Percentiles rank a stretch among this genome's conserved stretches.
Conservation (phyloP, 805 yeast genomes). For the Cyberlindnera petersonii region DNA sequence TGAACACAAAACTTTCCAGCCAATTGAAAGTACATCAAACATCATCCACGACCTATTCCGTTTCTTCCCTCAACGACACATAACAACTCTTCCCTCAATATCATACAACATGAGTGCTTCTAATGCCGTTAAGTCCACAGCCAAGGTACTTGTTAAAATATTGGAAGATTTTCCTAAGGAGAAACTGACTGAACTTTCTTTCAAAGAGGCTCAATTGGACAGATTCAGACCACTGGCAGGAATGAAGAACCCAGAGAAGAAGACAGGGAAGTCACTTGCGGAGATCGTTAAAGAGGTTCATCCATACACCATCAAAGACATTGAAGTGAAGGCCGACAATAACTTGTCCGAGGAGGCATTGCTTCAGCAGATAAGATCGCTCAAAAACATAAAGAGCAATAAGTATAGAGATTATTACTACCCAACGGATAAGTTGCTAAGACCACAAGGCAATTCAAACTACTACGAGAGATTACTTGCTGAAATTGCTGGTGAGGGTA, state of each 20-base stretch:
- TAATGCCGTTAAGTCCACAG: slow-evolving; percentile 39
- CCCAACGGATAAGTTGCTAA: slow-evolving; percentile 59
- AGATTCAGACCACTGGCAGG: slow-evolving; percentile 52
- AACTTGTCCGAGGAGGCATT: slow-evolving; percentile 43
- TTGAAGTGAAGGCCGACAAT: slow-evolving; percentile 43
- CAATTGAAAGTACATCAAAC: slow-evolving; percentile 1
- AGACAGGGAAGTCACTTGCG: slow-evolving; percentile 34
- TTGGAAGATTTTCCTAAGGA: slow-evolving; percentile 67
- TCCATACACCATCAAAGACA: slow-evolving; percentile 40
- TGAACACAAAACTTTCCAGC: slow-evolving; percentile 8
- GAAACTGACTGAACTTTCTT: slow-evolving; percentile 62
- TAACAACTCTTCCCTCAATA: neutral
- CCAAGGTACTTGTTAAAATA: slow-evolving; percentile 52
- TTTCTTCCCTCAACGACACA: neutral
- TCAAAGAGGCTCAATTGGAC: slow-evolving; percentile 62
- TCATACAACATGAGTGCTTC: slow-evolving; percentile 4
- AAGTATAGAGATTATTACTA: slow-evolving; percentile 61
- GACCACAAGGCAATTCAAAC: slow-evolving; percentile 81
- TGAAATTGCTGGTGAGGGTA: slow-evolving; percentile 68
- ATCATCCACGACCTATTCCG: too few species aligned
- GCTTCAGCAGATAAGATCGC: slow-evolving; percentile 52
- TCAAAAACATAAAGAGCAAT: slow-evolving; percentile 53
- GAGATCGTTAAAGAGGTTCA: slow-evolving; percentile 44
- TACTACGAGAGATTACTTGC: slow-evolving; percentile 69
- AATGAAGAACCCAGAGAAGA: slow-evolving; percentile 37